Conservation (phyloP, 2,329 filamentous ascomycete genomes). For the Phoma sp. region DNA sequence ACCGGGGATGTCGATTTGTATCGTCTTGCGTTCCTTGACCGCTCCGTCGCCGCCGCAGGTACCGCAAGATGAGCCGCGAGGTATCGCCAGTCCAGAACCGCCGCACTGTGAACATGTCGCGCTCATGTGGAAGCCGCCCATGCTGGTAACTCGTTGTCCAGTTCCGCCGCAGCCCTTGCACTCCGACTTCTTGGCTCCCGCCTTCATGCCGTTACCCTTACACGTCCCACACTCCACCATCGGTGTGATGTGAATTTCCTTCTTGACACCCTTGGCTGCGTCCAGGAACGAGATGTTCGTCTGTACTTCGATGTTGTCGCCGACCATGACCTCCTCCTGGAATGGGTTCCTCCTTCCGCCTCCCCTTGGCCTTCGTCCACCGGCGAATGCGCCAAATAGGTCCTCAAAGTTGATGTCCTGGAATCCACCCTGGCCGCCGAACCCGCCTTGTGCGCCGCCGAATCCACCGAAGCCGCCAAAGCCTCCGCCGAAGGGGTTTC, state of each 20-base stretch:
- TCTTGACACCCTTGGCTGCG: slow-evolving; percentile 86
- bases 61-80: slow-evolving; percentile 80
- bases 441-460: slow-evolving; percentile 56
- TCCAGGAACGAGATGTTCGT: slow-evolving; percentile 95
- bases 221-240: slow-evolving; percentile 84
- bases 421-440: slow-evolving; percentile 76
- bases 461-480: slow-evolving; percentile 59
- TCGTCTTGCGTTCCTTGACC: slow-evolving; percentile 79
- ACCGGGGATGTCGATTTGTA: slow-evolving; percentile 90
- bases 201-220: slow-evolving; percentile 81
- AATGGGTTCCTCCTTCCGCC: slow-evolving; percentile 70
- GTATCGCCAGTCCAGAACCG: slow-evolving; percentile 78
- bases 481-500: slow-evolving; percentile 67
- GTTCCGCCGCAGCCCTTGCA: slow-evolving; percentile 87
- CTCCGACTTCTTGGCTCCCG: slow-evolving; percentile 73
- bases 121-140: slow-evolving; percentile 96
- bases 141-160: slow-evolving; percentile 84
- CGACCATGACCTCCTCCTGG: slow-evolving; percentile 82
- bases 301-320: slow-evolving; percentile 95
- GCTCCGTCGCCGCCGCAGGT: slow-evolving; percentile 85
- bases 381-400: slow-evolving; percentile 86
- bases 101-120: slow-evolving; percentile 84
- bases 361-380: slow-evolving; percentile 58
- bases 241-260: slow-evolving; percentile 87
- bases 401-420: slow-evolving; percentile 96